Evolutionary conservation across 257 asterid genomes (phyloP).

Genomic region (Cordia subcordata): DNA sequence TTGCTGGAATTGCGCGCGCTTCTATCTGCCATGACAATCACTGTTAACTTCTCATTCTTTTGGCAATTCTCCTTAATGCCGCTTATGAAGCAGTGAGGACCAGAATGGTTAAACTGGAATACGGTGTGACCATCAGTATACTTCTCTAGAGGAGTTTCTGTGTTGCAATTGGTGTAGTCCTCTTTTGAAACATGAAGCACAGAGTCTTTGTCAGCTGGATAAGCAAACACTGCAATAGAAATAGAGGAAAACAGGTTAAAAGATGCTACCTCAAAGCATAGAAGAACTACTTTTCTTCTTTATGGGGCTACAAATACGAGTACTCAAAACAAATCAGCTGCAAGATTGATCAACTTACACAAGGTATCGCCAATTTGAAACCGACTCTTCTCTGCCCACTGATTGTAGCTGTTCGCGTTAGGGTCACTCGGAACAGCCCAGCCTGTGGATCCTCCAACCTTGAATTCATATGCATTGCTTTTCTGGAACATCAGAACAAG

Average conservation of each 20-base stretch:
- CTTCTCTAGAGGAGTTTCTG: conserved; percentile 38
- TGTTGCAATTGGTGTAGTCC: conserved; percentile 51
- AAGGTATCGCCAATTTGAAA: conserved; percentile 50
- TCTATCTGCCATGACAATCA: conserved; percentile 74
- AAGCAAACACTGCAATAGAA: conserved; percentile 52
- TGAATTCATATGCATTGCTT: conserved; percentile 46
- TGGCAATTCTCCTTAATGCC: conserved; percentile 61
- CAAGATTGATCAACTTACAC: conserved; percentile 20
- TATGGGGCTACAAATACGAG: background rate
- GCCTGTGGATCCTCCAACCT: conserved; percentile 62
- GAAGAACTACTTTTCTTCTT: background rate
- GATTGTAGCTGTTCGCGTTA: conserved; percentile 35
- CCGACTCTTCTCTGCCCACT: conserved; percentile 46
- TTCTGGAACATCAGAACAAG: conserved; percentile 31
- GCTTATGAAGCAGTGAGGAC: conserved; percentile 71
- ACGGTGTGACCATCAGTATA: conserved; percentile 50
- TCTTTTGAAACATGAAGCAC: conserved; percentile 60
- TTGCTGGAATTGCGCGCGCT: conserved; percentile 1
- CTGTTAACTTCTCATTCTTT: conserved; percentile 57
- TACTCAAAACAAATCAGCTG: background rate
- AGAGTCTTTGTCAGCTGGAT: conserved; percentile 49
- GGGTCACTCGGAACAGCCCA: conserved; percentile 65
- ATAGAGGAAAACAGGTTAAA: background rate
- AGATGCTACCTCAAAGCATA: no score
- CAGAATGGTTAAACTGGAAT: conserved; percentile 47